Evolutionary conservation across 2,329 filamentous ascomycete genomes (phyloP).

Genomic region (Trichoderma simmonsii): DNA sequence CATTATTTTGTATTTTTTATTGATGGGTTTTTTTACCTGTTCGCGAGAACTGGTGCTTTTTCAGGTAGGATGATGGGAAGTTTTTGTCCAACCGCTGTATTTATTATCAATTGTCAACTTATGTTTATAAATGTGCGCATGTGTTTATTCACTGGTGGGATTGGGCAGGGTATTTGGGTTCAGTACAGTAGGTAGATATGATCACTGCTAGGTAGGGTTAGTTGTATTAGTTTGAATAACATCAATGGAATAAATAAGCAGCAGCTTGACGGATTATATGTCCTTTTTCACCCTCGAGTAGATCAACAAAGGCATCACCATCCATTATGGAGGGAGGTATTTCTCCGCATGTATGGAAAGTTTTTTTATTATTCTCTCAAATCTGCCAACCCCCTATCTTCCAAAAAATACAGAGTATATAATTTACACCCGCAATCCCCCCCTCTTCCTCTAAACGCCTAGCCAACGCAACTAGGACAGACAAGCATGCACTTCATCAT

Average conservation of each 20-base stretch:
- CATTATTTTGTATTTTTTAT: not conserved
- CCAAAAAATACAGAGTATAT: constrained; percentile 15
- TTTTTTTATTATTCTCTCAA: not conserved
- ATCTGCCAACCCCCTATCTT: not conserved
- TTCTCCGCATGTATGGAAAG: no score
- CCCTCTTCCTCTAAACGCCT: not conserved
- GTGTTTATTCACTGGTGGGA: not conserved
- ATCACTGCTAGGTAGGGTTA: not conserved
- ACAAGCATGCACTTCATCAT: constrained; percentile 16
- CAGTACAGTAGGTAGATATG: constrained; percentile 7
- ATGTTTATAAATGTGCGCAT: constrained; percentile 17
- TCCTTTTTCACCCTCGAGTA: not conserved
- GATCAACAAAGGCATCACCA: not conserved
- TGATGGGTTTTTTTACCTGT: not conserved
- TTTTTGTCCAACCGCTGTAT: constrained; percentile 12
- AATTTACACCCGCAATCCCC: constrained; percentile 1
- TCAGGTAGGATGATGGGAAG: not conserved
- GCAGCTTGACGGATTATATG: not conserved
- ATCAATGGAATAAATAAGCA: not conserved
- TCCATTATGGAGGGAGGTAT: not conserved
- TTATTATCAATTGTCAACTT: constrained; percentile 1
- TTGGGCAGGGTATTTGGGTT: not conserved
- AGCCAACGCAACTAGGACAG: not conserved
- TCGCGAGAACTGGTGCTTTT: not conserved
- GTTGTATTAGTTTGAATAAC: constrained; percentile 10